Evolutionary conservation across 345 rosid genomes (phyloP), one percentile per base, ranked within the genome.

Genomic region (Bruguiera sexangula): DNA sequence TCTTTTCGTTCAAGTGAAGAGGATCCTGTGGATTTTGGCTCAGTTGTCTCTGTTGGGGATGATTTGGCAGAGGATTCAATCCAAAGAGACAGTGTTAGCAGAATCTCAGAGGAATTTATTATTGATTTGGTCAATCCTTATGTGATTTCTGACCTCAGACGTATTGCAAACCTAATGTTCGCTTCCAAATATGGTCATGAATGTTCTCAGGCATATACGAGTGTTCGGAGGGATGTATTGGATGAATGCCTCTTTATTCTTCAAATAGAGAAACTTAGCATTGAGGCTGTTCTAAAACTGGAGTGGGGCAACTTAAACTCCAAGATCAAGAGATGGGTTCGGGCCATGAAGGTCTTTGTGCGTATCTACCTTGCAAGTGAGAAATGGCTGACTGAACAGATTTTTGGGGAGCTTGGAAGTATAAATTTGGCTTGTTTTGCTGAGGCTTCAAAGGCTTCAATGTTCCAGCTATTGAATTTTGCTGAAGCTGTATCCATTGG

Each of bases 261-360:
- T 26, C 93, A 91, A 70, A 85, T 94, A 29, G 97, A 91, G 85
- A 89, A 88, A 80, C 69, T 86, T 80, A 88, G 95, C 77, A 89
- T 89, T 1, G 96, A 91, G 79, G 95, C 91, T 75, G 97, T 91
- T 60, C 80, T 89, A 70, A 91, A 50, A 79, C 76, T 94, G 96
- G 97, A 91, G 46, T 89, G 96, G 97, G 81, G 76, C 21, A 76
- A 74, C 46, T 66, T 89, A 76, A 83, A 91, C 76, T 86, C 89
- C 48, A 94, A 82, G 82, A 88, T 91, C 84, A 94, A 84, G 86
- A 85, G 85, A 82, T 94, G 98, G 98, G 84, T 87, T 70, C 76
- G 87, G 59, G 91, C 87, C 3, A 77, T 88, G 79, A 84, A 85
- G 78, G 75, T 81, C 24, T 86, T 89, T 30, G 85, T 94, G 60